These are phyloP conservation scores for Coprinopsis sp. DNA, from an alignment of 768 basidiomycete genomes.

Conservation along the genomic window DNA sequence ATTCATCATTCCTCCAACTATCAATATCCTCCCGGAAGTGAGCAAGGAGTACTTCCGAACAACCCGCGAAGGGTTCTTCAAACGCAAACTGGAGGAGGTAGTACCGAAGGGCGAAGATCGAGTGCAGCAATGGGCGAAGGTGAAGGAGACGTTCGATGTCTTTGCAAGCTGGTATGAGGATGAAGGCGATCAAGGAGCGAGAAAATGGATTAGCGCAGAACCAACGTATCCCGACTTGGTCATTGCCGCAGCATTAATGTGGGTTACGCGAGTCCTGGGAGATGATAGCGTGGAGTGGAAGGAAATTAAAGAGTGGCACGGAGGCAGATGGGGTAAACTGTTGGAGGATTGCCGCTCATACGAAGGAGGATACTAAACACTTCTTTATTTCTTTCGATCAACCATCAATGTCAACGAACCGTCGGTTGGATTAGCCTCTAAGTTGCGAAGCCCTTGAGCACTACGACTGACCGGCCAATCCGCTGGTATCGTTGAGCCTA, in stretches of 20 bases:
- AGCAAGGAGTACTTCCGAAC: conserved; percentile 5
- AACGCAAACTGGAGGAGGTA: background rate
- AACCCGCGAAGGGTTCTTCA: conserved; percentile 3
- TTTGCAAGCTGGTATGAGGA: background rate
- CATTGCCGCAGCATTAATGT: conserved; percentile 3
- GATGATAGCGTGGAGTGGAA: conserved; percentile 18
- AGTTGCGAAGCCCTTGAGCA: no score
- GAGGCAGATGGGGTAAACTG: conserved; percentile 15
- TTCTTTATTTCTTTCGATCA: no score
- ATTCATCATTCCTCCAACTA: conserved; percentile 6
- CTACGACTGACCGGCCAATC: no score
- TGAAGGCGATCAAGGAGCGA: background rate
- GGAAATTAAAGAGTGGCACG: conserved; percentile 15
- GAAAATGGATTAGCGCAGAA: conserved; percentile 2
- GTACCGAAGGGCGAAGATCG: background rate
- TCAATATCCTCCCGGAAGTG: conserved; percentile 2
- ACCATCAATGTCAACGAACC: no score
- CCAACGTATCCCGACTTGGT: conserved; percentile 8
- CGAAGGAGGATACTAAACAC: no score
- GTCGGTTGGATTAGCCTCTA: no score
- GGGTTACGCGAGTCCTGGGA: conserved; percentile 11
- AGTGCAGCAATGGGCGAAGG: background rate
- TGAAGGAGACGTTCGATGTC: background rate
- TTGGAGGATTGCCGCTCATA: conserved; percentile 1
- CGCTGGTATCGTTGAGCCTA: no score